These are phyloP conservation scores for Barnettozyma pratensis DNA, from an alignment of 805 yeast genomes.

Conservation along the genomic window DNA sequence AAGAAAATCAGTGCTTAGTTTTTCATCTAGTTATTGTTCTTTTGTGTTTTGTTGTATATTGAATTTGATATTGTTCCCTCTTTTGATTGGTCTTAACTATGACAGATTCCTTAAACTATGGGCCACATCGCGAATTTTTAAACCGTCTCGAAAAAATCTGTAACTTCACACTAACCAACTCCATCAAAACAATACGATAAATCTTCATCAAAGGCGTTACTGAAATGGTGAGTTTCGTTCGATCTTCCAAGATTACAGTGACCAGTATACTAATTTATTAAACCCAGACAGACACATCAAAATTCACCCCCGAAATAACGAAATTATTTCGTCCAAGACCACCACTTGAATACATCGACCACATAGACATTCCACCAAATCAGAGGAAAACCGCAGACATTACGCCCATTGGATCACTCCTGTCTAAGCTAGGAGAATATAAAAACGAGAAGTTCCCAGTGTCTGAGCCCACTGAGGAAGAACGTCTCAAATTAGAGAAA, in stretches of 20 bases:
- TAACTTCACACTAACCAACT: no score
- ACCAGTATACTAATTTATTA: no score
- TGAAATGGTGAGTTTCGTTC: background rate
- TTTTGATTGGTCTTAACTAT: no score
- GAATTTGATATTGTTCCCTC: no score
- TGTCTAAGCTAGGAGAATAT: constrained; percentile 26
- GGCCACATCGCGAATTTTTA: no score
- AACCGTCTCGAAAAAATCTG: no score
- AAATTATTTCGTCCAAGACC: constrained; percentile 32
- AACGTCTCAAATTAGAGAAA: constrained; percentile 27
- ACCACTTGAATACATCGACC: constrained; percentile 18
- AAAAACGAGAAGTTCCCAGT: constrained; percentile 15
- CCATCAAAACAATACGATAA: no score
- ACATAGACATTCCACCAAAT: constrained; percentile 15
- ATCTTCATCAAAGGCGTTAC: no score
- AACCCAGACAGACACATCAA: constrained; percentile 28
- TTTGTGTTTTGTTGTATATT: background rate
- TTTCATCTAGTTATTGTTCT: background rate
- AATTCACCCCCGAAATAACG: constrained; percentile 35
- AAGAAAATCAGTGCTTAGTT: constrained; percentile 39
- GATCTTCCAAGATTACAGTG: no score
- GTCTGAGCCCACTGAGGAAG: constrained; percentile 21
- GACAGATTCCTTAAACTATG: no score
- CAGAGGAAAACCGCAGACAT: constrained; percentile 17
- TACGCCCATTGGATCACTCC: constrained; percentile 14